Percentiles rank a stretch among this genome's conserved stretches.
Evolutionary conservation across 805 yeast genomes (phyloP).

Genomic region (Zygoascus flipseniorum): DNA sequence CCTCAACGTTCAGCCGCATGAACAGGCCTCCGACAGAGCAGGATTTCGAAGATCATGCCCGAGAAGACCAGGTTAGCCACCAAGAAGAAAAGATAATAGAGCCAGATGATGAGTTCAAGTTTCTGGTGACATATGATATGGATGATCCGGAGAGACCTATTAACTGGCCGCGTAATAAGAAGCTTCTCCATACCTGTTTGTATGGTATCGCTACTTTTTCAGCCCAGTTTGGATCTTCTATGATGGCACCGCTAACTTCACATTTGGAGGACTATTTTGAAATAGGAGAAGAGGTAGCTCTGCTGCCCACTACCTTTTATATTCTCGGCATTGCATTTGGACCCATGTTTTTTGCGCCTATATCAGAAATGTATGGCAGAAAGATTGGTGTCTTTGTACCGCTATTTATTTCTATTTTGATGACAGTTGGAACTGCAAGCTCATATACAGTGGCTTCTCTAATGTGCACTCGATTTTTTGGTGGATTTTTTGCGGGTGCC

Average conservation of each 20-base stretch:
- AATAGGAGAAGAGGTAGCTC: slow-evolving; percentile 39
- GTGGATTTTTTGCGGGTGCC: slow-evolving; percentile 53
- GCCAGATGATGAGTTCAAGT: slow-evolving; percentile 8
- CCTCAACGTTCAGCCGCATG: background rate
- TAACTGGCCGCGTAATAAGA: slow-evolving; percentile 41
- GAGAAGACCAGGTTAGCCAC: background rate
- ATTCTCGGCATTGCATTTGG: slow-evolving; percentile 63
- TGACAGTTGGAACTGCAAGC: slow-evolving; percentile 44
- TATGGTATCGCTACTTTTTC: slow-evolving; percentile 36
- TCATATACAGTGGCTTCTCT: slow-evolving; percentile 44
- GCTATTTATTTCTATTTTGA: slow-evolving; percentile 31
- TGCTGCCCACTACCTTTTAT: slow-evolving; percentile 49
- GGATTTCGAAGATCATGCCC: background rate
- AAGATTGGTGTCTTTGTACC: slow-evolving; percentile 39
- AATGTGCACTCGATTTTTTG: slow-evolving; percentile 45
- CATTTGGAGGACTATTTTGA: slow-evolving; percentile 33
- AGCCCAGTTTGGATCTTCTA: slow-evolving; percentile 41
- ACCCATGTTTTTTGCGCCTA: slow-evolving; percentile 56
- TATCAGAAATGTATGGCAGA: slow-evolving; percentile 47
- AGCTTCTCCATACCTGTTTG: slow-evolving; percentile 32
- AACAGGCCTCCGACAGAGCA: background rate
- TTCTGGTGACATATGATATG: slow-evolving; percentile 20
- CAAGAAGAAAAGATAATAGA: background rate
- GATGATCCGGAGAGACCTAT: slow-evolving; percentile 46
- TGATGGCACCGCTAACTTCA: slow-evolving; percentile 32